These are phyloP conservation scores for Creolimax fragrantissima DNA, from an alignment of 78 protist species.

Conservation along the genomic window DNA sequence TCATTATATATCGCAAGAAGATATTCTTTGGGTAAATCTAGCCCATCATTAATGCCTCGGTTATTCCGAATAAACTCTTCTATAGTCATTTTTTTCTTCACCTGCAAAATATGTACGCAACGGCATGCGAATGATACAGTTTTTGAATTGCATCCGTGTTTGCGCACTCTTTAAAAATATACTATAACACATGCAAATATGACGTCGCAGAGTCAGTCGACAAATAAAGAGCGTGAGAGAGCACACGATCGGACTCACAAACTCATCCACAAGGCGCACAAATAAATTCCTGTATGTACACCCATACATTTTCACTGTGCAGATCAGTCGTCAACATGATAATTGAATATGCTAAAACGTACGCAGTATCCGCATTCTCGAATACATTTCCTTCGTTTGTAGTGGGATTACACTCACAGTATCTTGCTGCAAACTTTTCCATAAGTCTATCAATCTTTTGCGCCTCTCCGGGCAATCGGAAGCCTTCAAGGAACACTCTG, in stretches of 20 bases:
- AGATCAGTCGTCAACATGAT: slow-evolving; percentile 95
- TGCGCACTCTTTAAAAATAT: too few species aligned
- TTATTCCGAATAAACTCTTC: slow-evolving; percentile 65
- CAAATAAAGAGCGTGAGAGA: too few species aligned
- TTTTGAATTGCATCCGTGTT: too few species aligned
- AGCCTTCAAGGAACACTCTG: neutral
- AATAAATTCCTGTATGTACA: too few species aligned
- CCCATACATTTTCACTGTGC: slow-evolving; percentile 51
- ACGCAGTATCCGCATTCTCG: slow-evolving; percentile 66
- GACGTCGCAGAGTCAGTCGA: too few species aligned
- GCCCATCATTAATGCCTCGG: slow-evolving; percentile 73
- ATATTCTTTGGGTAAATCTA: slow-evolving; percentile 68
- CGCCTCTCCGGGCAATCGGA: slow-evolving; percentile 90
- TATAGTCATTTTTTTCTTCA: slow-evolving; percentile 71
- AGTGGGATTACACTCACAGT: slow-evolving; percentile 46
- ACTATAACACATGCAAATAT: too few species aligned
- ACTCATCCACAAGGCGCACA: too few species aligned
- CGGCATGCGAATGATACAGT: slow-evolving; percentile 70
- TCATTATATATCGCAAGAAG: slow-evolving; percentile 49
- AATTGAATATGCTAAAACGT: slow-evolving; percentile 85
- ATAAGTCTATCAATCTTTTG: slow-evolving; percentile 89
- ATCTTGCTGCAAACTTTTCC: slow-evolving; percentile 89
- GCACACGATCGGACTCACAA: too few species aligned
- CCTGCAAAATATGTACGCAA: slow-evolving; percentile 71
- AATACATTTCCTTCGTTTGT: neutral